These are phyloP conservation scores for Penicillium pulvis DNA, from an alignment of 495 filamentous ascomycete species.

Conservation along the genomic window DNA sequence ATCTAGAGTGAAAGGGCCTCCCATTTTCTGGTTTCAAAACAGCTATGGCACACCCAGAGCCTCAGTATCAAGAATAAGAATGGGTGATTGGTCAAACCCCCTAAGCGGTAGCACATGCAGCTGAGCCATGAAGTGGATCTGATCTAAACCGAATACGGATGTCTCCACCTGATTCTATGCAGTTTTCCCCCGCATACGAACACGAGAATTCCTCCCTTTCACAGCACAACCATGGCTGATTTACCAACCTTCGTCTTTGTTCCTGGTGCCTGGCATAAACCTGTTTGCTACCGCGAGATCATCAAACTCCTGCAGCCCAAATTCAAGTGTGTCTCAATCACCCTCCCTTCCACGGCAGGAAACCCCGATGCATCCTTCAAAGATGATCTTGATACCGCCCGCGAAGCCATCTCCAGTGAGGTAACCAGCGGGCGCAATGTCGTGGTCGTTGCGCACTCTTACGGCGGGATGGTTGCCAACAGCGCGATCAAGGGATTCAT, in stretches of 20 bases:
- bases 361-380: constrained; percentile 40
- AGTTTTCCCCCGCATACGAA: background rate
- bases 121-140: too few relatives aligned
- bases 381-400: constrained; percentile 38
- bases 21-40: too few relatives aligned
- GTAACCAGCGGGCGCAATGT: constrained; percentile 39
- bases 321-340: constrained; percentile 26
- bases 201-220: background rate
- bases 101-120: too few relatives aligned
- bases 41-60: too few relatives aligned
- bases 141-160: too few relatives aligned
- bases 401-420: constrained; percentile 37
- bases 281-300: constrained; percentile 41
- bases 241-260: constrained; percentile 47
- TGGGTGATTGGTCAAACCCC: too few relatives aligned
- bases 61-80: too few relatives aligned
- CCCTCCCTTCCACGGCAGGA: constrained; percentile 41
- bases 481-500: constrained; percentile 49
- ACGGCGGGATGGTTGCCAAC: constrained; percentile 51
- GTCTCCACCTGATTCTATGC: background rate
- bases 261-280: constrained; percentile 51
- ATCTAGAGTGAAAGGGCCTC: too few relatives aligned
- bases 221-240: too few relatives aligned
- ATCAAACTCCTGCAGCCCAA: constrained; percentile 37
- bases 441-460: constrained; percentile 54